Percentiles rank a stretch among this genome's conserved stretches.
These are phyloP conservation scores for Suillus ampliporus DNA, from an alignment of 768 basidiomycete genomes.

Conservation along the genomic window DNA sequence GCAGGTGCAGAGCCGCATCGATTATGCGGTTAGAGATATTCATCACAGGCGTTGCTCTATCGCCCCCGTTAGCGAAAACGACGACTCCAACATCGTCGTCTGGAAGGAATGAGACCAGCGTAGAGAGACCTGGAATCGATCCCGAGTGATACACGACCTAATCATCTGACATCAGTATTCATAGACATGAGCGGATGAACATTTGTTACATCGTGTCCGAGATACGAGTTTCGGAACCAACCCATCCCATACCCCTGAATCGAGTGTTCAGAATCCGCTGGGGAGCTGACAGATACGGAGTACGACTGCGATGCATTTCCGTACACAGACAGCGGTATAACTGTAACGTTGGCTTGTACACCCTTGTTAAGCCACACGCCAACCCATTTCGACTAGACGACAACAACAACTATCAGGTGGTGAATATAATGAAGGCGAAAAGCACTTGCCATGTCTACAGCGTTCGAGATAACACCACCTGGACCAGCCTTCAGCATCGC, in stretches of 20 bases:
- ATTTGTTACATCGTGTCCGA: constrained; percentile 45
- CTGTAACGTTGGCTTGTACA: constrained; percentile 30
- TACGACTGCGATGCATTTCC: constrained; percentile 38
- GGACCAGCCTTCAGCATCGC: constrained; percentile 40
- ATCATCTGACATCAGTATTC: not conserved
- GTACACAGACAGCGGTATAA: constrained; percentile 40
- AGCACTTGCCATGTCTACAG: constrained; percentile 46
- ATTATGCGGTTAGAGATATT: constrained; percentile 25
- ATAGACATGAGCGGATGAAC: not conserved
- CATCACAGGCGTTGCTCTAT: constrained; percentile 19
- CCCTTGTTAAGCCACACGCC: constrained; percentile 41
- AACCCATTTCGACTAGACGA: constrained; percentile 46
- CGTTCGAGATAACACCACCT: constrained; percentile 50
- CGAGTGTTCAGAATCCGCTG: constrained; percentile 27
- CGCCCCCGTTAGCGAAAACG: constrained; percentile 39
- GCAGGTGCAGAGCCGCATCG: constrained; percentile 26
- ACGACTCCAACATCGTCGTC: constrained; percentile 41
- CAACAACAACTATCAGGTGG: not conserved
- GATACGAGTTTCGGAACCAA: constrained; percentile 45
- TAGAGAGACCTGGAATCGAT: constrained; percentile 39
- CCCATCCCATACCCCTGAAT: constrained; percentile 48
- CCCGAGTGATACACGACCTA: constrained; percentile 45
- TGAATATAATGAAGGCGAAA: not conserved
- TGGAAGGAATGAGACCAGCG: constrained; percentile 40
- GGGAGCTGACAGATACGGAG: constrained; percentile 23